Evolutionary conservation across 1,284 basidiomycete species (phyloP).

Genomic region (Cutaneotrichosporon sp.): DNA sequence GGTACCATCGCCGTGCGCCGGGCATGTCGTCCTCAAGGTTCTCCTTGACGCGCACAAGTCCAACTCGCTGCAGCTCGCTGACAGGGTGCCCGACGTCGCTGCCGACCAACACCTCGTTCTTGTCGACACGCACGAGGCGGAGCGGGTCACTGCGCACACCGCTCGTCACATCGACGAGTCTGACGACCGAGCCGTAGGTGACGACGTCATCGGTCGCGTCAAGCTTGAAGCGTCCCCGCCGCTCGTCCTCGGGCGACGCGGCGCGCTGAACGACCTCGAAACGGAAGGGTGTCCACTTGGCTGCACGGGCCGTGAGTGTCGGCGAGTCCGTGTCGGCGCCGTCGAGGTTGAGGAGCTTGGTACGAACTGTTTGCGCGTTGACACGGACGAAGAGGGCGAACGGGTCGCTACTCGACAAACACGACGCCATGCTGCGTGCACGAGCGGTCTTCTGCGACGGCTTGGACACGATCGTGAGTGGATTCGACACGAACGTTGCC

Average conservation of each 20-base stretch:
- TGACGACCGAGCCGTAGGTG: constrained; percentile 86
- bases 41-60: constrained; percentile 67
- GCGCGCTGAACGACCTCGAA: constrained; percentile 41
- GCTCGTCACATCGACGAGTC: constrained; percentile 76
- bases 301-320: constrained; percentile 36
- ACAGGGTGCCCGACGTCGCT: constrained; percentile 65
- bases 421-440: constrained; percentile 87
- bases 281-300: constrained; percentile 48
- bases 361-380: constrained; percentile 93
- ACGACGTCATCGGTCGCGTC: constrained; percentile 56
- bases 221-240: constrained; percentile 21
- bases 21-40: constrained; percentile 24
- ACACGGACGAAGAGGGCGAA: constrained; percentile 94
- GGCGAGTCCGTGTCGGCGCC: constrained; percentile 8
- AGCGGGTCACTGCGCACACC: constrained; percentile 83
- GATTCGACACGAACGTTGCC: constrained; percentile 87
- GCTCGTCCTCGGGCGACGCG: constrained; percentile 12
- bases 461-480: constrained; percentile 92
- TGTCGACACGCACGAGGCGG: constrained; percentile 88
- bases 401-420: constrained; percentile 83
- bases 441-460: constrained; percentile 96
- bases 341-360: constrained; percentile 87
- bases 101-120: constrained; percentile 69
- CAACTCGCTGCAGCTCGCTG: constrained; percentile 95
- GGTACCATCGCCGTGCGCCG: constrained; percentile 36